Base-by-base conservation (phyloP, 768 basidiomycete species). In the Grammothele lineata region DNA sequence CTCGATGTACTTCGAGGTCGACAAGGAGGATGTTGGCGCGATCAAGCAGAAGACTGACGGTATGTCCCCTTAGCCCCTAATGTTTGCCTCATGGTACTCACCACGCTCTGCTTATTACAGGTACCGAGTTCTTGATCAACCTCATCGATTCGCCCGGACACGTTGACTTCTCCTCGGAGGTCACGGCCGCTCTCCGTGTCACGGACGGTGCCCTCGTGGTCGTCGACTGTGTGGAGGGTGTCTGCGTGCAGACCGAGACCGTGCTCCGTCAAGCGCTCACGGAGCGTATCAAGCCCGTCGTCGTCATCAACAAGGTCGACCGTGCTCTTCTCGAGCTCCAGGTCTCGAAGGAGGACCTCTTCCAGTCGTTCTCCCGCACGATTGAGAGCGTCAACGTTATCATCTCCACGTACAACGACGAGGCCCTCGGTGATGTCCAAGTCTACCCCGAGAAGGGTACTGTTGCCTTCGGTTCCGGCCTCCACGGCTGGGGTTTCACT, bases 121-220 rank as follows among this genome's bases (percentile, higher is more conserved):
- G 93, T 56, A 77, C 82, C 65, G 92, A 97, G 69, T 99, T 99
- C 81, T 81, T 99, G 80, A 97, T 99, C 79, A 99, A 99, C 75
- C 74, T 99, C 74, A 98, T 99, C 76, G 96, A 99, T 69, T 97
- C 94, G 7, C 96, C 96, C 44, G 96, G 96, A 62, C 96, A 99
- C 82, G 96, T 99, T 70, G 96, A 99, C 70, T 99, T 99, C 79
- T 99, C 96, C 26, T 98, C 96, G 43, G 96, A 99, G 72, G 96
- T 99, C 61, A 99, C 96, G 2, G 96, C 96, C 53, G 96, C 96
- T 56, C 92, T 99, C 66, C 96, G 96, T 75, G 96, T 99, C 63
- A 99, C 96, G 54, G 96, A 99, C 57, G 96, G 95, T 77, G 96
- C 96, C 50, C 87, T 99, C 58, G 96, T 99, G 62, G 96, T 99